phyloP scores from a whole-genome alignment of 176 grass and related monocot genomes.

The Melocanna baccifera region DNA sequence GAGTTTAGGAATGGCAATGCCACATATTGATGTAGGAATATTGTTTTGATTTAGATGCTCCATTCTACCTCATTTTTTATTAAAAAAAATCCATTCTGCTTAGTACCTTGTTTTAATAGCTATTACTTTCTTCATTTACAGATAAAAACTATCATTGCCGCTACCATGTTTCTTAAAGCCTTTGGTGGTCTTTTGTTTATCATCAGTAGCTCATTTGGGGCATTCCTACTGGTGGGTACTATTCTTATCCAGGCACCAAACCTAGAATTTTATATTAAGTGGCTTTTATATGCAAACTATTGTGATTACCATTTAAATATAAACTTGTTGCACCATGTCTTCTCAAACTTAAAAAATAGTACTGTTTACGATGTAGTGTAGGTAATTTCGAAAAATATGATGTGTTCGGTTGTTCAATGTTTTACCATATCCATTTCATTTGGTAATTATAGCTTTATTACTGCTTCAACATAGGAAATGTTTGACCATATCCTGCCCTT shows the following conservation, averaged over 20 bases:
- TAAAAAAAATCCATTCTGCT: neutral
- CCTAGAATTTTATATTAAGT: neutral
- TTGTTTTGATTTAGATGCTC: neutral
- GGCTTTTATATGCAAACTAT: neutral
- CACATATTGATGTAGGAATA: constrained; percentile 54
- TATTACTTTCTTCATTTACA: constrained; percentile 11
- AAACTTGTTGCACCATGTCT: neutral
- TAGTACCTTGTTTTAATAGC: neutral
- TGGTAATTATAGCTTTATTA: neutral
- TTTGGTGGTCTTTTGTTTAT: constrained; percentile 68
- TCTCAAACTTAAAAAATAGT: neutral
- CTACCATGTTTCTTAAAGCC: constrained; percentile 66
- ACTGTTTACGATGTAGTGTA: neutral
- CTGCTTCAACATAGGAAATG: neutral
- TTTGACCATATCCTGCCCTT: neutral
- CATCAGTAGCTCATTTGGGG: constrained; percentile 67
- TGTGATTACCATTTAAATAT: neutral
- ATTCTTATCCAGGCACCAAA: neutral
- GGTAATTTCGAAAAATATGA: neutral
- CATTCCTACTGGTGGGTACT: constrained; percentile 48
- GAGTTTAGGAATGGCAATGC: constrained; percentile 33
- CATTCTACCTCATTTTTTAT: neutral
- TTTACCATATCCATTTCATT: neutral
- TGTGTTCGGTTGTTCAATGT: neutral
- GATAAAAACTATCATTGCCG: constrained; percentile 58